Conservation (phyloP, 2,329 filamentous ascomycete genomes). For the Eutypella sp. region DNA sequence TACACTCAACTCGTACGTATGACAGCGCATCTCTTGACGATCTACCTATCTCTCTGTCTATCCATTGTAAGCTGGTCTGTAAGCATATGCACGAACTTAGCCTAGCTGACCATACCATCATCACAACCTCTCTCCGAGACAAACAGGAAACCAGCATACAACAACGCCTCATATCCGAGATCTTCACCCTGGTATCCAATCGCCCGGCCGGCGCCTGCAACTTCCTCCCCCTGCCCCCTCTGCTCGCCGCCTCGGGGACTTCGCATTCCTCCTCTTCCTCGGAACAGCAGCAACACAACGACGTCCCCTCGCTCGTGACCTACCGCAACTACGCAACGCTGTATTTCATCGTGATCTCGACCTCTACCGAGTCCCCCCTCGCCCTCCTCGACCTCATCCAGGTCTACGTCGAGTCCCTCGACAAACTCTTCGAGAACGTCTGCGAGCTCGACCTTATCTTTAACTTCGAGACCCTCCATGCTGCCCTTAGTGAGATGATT, state of each 20-base stretch:
- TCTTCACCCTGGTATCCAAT: conserved; percentile 92
- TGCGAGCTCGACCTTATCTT: conserved; percentile 98
- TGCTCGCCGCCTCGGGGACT: conserved; percentile 59
- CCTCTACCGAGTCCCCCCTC: conserved; percentile 90
- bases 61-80: conserved; percentile 2
- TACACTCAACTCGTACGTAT: conserved; percentile 83
- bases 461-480: conserved; percentile 96
- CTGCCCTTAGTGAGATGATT: conserved; percentile 87
- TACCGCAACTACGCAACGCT: conserved; percentile 98
- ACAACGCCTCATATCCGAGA: conserved; percentile 93
- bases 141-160: conserved; percentile 90
- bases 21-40: background rate
- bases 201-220: conserved; percentile 91
- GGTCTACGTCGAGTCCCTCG: conserved; percentile 93
- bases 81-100: too few species aligned
- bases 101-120: too few species aligned
- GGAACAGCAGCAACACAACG: conserved; percentile 69
- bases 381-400: conserved; percentile 95
- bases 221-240: conserved; percentile 76
- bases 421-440: conserved; percentile 95
- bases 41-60: conserved; percentile 8
- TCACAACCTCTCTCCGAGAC: too few species aligned
- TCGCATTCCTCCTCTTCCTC: conserved; percentile 59
- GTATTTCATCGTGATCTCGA: conserved; percentile 97
- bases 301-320: conserved; percentile 90